Evolutionary conservation across 805 yeast species (phyloP).

Genomic region (Myxozyma geophila): DNA sequence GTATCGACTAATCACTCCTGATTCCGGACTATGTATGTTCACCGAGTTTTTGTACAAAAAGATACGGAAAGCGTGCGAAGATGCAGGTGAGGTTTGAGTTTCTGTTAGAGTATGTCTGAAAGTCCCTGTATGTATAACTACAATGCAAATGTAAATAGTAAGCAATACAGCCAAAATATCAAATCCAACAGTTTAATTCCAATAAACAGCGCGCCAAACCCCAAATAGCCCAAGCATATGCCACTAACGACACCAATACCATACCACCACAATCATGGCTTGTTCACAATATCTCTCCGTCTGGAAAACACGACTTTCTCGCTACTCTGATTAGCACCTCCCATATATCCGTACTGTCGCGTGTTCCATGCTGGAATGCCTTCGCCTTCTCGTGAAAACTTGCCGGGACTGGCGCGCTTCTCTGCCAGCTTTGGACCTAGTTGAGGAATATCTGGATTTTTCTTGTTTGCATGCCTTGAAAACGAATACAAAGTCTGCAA

Average conservation of each 20-base stretch:
- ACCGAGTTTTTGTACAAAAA: conserved; percentile 57
- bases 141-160: not conserved
- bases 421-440: conserved; percentile 63
- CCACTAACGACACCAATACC: too few species aligned
- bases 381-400: conserved; percentile 60
- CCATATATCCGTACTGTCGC: conserved; percentile 62
- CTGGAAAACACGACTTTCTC: conserved; percentile 62
- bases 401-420: conserved; percentile 54
- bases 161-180: not conserved
- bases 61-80: conserved; percentile 46
- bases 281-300: conserved; percentile 51
- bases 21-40: conserved; percentile 55
- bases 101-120: too few species aligned
- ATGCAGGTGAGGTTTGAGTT: conserved; percentile 2
- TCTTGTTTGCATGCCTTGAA: conserved; percentile 66
- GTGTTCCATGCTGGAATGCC: conserved; percentile 58
- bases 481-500: conserved; percentile 73
- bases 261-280: conserved; percentile 13
- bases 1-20: conserved; percentile 58
- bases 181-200: not conserved
- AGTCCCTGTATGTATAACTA: not conserved
- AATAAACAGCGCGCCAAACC: not conserved
- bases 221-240: not conserved
- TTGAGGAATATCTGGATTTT: conserved; percentile 56
- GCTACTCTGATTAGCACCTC: conserved; percentile 53